Base-by-base conservation (phyloP, 148 eudicot genomes). In the Persicaria maculosa region DNA sequence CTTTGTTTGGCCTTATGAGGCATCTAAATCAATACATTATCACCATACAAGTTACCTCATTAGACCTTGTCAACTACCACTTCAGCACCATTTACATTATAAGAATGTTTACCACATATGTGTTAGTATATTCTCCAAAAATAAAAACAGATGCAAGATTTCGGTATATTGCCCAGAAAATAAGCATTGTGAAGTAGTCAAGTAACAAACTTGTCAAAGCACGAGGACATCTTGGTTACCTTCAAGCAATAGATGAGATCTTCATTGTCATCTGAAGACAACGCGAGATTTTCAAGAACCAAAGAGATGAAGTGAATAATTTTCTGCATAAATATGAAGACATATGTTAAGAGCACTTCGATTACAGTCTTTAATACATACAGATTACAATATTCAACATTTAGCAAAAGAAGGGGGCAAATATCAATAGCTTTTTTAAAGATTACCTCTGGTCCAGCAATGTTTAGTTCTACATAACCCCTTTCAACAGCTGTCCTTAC, bases 401-500 rank as follows among this genome's bases (percentile, higher is more conserved):
- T 12, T 43, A 31, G 46, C 40, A 65, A 65, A 40, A 45, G 25
- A 40, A 36, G 19, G 47, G 46, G 12, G 7, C 47, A 65, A 36
- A 64, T 36, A 10, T 4, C 67, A 59, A 59, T 6, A 16, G 70
- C 2, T 31, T 31, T 31, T 31, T 65, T 65, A 5, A 43, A 65
- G 45, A 65, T 14, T 88, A 94, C 98, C 92, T 95, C 93, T 47
- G 97, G 98, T 77, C 84, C 82, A 72, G 96, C 97, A 62, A 73
- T 77, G 74, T 86, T 95, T 74, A 95, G 82, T 84, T 87, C 93
- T 81, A 91, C 93, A 47, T 92, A 92, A 81, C 97, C 97, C 84
- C 98, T 88, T 81, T 95, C 97, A 78, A 88, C 74, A 78, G 90
- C 91, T 77, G 98, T 92, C 80, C 98, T 85, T 25, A 90, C 89